Percentiles rank a stretch among this genome's conserved stretches.
Conservation (phyloP, 352 stramenopile species). For the Phytophthora pini region DNA sequence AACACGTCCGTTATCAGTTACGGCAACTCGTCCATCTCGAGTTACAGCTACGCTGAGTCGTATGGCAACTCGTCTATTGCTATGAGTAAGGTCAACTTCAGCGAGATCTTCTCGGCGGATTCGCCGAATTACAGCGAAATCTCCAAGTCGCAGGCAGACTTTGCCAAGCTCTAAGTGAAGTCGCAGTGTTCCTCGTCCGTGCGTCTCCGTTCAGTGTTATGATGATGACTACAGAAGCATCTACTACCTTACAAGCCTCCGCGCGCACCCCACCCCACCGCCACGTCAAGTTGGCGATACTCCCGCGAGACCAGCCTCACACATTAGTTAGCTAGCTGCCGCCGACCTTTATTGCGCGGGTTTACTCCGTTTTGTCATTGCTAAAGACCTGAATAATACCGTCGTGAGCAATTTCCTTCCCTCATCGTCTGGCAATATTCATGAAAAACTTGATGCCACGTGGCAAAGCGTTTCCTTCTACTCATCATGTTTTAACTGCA, state of each 20-base stretch:
- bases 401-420: neutral
- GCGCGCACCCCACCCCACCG: slow-evolving; percentile 4
- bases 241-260: slow-evolving; percentile 4
- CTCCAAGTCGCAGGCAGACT: slow-evolving; percentile 51
- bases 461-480: slow-evolving; percentile 5
- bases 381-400: slow-evolving; percentile 6
- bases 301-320: slow-evolving; percentile 29
- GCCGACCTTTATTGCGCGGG: slow-evolving; percentile 20
- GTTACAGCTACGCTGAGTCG: slow-evolving; percentile 49
- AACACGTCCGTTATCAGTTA: slow-evolving; percentile 36
- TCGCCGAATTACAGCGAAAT: slow-evolving; percentile 50
- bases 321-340: slow-evolving; percentile 18
- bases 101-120: slow-evolving; percentile 56
- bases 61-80: slow-evolving; percentile 57
- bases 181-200: slow-evolving; percentile 23
- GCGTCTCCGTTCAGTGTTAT: slow-evolving; percentile 22
- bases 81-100: slow-evolving; percentile 77
- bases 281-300: slow-evolving; percentile 18
- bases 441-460: slow-evolving; percentile 9
- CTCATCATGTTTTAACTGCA: slow-evolving; percentile 10
- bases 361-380: slow-evolving; percentile 29
- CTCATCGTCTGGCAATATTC: neutral
- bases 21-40: slow-evolving; percentile 39
- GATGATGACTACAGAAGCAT: slow-evolving; percentile 19
- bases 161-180: slow-evolving; percentile 56